These are phyloP conservation scores for Claviceps capensis DNA, from an alignment of 2,329 filamentous ascomycete species.

Conservation along the genomic window DNA sequence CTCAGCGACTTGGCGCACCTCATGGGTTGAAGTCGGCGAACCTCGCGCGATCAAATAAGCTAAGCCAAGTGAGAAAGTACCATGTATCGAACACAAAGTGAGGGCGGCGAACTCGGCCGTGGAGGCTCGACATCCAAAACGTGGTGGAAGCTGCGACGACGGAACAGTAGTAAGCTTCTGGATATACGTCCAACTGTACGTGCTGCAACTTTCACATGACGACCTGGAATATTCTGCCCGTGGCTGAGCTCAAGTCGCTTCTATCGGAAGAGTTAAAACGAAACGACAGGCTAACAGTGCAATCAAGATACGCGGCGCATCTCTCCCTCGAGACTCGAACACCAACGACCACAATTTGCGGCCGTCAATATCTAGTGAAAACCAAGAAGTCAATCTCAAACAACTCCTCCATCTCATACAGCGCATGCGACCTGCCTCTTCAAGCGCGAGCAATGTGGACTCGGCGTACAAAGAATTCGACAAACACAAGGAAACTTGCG, in stretches of 20 bases:
- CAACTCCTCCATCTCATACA: constrained; percentile 22
- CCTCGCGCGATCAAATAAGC: not conserved
- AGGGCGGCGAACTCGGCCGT: constrained; percentile 11
- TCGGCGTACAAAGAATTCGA: constrained; percentile 29
- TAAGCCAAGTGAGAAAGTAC: not conserved
- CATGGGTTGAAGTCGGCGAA: not conserved
- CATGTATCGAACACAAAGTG: constrained; percentile 17
- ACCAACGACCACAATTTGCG: constrained; percentile 15
- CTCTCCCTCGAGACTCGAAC: constrained; percentile 11
- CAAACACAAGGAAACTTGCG: constrained; percentile 26
- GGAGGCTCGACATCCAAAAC: constrained; percentile 7
- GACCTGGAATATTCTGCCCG: not conserved
- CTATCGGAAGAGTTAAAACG: not conserved
- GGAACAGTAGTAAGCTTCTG: not conserved
- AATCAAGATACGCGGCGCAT: not conserved
- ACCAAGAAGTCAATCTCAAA: constrained; percentile 19
- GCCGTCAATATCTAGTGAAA: constrained; percentile 15
- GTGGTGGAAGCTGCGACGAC: constrained; percentile 9
- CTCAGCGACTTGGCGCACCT: not conserved
- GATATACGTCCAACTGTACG: not conserved
- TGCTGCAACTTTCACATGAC: not conserved
- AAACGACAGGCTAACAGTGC: not conserved
- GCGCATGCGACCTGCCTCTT: constrained; percentile 21
- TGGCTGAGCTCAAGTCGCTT: not conserved
- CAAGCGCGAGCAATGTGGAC: constrained; percentile 25